Evolutionary conservation across 345 rosid species (phyloP).

Genomic region (Camelina laxa): DNA sequence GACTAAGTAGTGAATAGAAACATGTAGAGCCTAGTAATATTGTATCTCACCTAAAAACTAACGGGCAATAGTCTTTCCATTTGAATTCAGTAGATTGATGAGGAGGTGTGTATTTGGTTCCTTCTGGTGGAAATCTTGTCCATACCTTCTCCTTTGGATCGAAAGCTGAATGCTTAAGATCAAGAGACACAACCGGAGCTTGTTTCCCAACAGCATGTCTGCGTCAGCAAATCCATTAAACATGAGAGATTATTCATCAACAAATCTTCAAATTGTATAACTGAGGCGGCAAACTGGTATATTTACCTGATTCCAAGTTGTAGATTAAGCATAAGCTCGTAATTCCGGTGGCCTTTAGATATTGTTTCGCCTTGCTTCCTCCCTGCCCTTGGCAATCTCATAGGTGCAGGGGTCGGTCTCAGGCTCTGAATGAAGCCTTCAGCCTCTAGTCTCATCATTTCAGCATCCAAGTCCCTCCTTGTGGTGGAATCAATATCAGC

Average conservation of each 20-base stretch:
- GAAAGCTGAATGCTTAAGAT: constrained; percentile 85
- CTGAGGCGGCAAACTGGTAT: constrained; percentile 5
- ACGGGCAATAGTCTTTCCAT: constrained; percentile 97
- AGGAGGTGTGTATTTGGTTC: constrained; percentile 89
- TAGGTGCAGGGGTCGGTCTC: constrained; percentile 47
- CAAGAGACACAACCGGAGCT: constrained; percentile 70
- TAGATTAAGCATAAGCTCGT: constrained; percentile 93
- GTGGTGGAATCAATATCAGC: constrained; percentile 41
- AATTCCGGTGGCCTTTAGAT: constrained; percentile 83
- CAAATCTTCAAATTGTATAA: neutral
- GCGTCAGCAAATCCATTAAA: neutral
- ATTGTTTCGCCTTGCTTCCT: constrained; percentile 91
- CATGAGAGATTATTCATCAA: neutral
- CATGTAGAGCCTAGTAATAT: constrained; percentile 8
- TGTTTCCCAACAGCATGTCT: constrained; percentile 92
- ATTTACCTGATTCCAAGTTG: constrained; percentile 70
- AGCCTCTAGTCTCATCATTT: constrained; percentile 52
- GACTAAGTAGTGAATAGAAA: constrained; percentile 7
- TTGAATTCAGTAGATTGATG: constrained; percentile 83
- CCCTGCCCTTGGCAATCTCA: constrained; percentile 62
- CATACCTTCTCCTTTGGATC: constrained; percentile 93
- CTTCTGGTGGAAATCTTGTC: constrained; percentile 94
- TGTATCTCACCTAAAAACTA: constrained; percentile 75
- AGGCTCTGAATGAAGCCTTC: constrained; percentile 48
- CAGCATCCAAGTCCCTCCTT: constrained; percentile 49